Base-by-base conservation (phyloP, 2,329 filamentous ascomycete species). In the Colletotrichum godetiae region DNA sequence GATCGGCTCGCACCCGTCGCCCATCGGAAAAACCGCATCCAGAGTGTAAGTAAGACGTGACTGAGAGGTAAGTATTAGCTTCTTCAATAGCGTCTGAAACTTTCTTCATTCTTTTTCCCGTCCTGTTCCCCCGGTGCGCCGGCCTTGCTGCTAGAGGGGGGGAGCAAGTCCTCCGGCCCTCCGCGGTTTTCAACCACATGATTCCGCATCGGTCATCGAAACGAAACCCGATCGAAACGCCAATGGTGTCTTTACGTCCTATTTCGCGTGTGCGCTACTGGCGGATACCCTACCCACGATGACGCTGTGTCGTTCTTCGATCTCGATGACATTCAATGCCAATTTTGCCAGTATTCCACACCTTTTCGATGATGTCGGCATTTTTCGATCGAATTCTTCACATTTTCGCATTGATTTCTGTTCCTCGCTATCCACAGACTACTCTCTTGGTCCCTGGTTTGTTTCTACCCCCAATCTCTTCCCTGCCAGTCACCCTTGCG, bases 151-250 rank as follows among this genome's bases (percentile, higher is more conserved):
- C 42, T 22, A 52, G 8, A 35, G 19, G 3, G 37, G 31, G 31
- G 31, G 53, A 27, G 12, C 22, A 33, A 35, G 61, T 24, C 52
- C 22, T 29, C 27, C 27, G 22, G 1, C 13, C 31, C n/a, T 19
- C 5, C 24, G 12, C 42, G 37, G 27, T 15, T 12, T 52, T 52
- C 27, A 33, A 35, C 42, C 46, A 59, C 31, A 22, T 24, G 60
- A 52, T 63, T 35, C n/a, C 60, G 24, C 46, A 63, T 53, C n/a
- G 29, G 49, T 61, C 60, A 57, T 70, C 56, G 70, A 70, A 70
- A 60, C 35, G 67, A 73, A 61, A 64, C 67, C 31, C 67, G 60
- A 73, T 73, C 70, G 70, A 73, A 65, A 61, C 67, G 70, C 55
- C 37, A 58, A 27, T 13, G 15, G n/a, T 42, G 31, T 42, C 13